Conservation (phyloP, 768 basidiomycete genomes). For the Russula brevipes region DNA sequence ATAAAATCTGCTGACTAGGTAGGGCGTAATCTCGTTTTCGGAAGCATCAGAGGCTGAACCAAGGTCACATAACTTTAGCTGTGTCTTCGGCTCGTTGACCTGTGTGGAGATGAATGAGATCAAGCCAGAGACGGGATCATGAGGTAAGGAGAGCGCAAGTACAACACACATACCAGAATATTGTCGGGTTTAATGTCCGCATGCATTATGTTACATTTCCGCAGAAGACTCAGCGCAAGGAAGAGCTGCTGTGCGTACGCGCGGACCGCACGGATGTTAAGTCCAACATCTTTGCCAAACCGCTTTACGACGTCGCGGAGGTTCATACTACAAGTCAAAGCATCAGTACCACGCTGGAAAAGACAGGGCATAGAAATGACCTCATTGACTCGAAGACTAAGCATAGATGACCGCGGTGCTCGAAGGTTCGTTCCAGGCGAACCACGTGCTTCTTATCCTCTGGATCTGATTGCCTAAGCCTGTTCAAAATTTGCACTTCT, state of each 20-base stretch:
- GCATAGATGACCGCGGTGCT: slow-evolving; percentile 95
- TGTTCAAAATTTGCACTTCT: slow-evolving; percentile 84
- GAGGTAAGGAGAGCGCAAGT: neutral
- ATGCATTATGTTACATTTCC: slow-evolving; percentile 92
- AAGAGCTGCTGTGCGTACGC: slow-evolving; percentile 98
- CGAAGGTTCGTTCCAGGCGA: slow-evolving; percentile 89
- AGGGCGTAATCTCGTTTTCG: slow-evolving; percentile 96
- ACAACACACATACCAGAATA: slow-evolving; percentile 62
- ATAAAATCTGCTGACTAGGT: slow-evolving; percentile 96
- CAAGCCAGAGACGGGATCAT: neutral
- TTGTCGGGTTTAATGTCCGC: slow-evolving; percentile 99
- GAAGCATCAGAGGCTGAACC: slow-evolving; percentile 95
- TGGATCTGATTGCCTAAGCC: slow-evolving; percentile 82
- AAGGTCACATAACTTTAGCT: slow-evolving; percentile 91
- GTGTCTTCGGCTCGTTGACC: slow-evolving; percentile 93
- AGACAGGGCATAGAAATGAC: slow-evolving; percentile 39
- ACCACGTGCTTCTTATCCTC: slow-evolving; percentile 97
- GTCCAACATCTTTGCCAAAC: slow-evolving; percentile 95
- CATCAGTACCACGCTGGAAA: slow-evolving; percentile 3
- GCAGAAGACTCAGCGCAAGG: slow-evolving; percentile 74
- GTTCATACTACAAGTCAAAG: slow-evolving; percentile 68
- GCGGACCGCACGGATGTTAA: slow-evolving; percentile 95
- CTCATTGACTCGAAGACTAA: slow-evolving; percentile 92
- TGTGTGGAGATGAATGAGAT: slow-evolving; percentile 30
- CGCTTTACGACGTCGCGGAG: slow-evolving; percentile 96